Conservation (phyloP, 1,284 basidiomycete species). For the Ustilago curta region DNA sequence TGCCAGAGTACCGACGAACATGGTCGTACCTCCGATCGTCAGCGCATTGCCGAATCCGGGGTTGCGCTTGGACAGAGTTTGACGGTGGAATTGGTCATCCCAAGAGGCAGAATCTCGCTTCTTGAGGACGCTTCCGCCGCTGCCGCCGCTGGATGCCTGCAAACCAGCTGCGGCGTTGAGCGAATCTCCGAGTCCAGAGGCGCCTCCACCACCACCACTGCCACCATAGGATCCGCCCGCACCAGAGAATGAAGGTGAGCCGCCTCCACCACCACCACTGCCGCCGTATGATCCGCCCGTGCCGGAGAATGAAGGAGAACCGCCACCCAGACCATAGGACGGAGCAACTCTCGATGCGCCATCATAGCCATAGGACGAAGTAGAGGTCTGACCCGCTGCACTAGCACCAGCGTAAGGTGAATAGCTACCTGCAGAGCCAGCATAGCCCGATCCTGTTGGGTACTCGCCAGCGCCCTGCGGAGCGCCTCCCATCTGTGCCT, state of each 20-base stretch:
- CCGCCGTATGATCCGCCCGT: too few species aligned
- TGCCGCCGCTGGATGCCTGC: neutral
- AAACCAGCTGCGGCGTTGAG: constrained; percentile 35
- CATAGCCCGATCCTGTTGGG: neutral
- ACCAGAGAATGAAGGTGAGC: neutral
- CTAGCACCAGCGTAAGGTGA: neutral
- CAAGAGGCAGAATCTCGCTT: constrained; percentile 11
- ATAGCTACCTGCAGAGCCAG: neutral
- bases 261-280: neutral
- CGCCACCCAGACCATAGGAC: too few species aligned
- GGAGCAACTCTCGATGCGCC: too few species aligned
- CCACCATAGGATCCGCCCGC: neutral
- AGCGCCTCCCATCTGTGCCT: constrained; percentile 7
- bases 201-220: neutral
- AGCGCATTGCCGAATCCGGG: constrained; percentile 16
- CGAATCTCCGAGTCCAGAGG: constrained; percentile 3
- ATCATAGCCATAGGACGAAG: too few species aligned
- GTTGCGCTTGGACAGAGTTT: constrained; percentile 24
- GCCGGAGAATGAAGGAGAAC: too few species aligned
- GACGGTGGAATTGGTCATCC: neutral
- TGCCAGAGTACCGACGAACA: constrained; percentile 30
- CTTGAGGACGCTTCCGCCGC: constrained; percentile 20
- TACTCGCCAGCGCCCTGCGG: neutral
- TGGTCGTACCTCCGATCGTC: constrained; percentile 23
- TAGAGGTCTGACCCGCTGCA: too few species aligned